Percentiles rank a stretch among this genome's conserved stretches.
phyloP scores from a whole-genome alignment of 495 filamentous ascomycete species.

The Margaritispora aquatica region DNA sequence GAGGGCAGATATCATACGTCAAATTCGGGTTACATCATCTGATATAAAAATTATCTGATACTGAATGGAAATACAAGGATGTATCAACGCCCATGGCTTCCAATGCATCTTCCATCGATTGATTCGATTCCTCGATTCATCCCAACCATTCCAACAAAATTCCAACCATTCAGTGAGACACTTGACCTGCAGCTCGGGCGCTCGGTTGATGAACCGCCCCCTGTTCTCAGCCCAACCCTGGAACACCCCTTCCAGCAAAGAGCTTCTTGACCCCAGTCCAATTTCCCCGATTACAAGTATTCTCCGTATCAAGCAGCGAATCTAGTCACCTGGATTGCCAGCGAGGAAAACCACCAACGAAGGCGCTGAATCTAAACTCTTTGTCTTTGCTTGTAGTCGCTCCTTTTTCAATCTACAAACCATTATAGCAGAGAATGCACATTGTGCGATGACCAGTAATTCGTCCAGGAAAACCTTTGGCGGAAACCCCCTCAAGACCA shows the following conservation, averaged over 20 bases:
- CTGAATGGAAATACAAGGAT: too few species aligned
- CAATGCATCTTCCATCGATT: neutral
- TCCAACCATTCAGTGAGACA: neutral
- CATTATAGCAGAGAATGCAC: neutral
- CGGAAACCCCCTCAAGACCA: conserved; percentile 17
- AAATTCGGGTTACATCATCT: too few species aligned
- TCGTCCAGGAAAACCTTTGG: conserved; percentile 7
- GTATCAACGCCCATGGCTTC: neutral
- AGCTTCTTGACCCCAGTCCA: neutral
- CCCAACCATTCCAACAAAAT: neutral
- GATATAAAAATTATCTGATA: too few species aligned
- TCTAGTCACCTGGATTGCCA: neutral
- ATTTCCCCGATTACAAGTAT: neutral
- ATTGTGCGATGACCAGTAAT: conserved; percentile 21
- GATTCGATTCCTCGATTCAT: neutral
- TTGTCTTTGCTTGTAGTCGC: neutral
- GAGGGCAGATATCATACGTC: too few species aligned
- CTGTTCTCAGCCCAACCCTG: neutral
- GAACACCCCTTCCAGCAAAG: neutral
- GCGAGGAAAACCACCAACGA: neutral
- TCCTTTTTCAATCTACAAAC: neutral
- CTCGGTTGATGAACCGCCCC: neutral
- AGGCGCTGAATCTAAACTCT: neutral
- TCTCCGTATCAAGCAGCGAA: neutral
- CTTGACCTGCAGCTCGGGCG: neutral